These are phyloP conservation scores for Podaxis sp. DNA, from an alignment of 768 basidiomycete species.

Conservation along the genomic window DNA sequence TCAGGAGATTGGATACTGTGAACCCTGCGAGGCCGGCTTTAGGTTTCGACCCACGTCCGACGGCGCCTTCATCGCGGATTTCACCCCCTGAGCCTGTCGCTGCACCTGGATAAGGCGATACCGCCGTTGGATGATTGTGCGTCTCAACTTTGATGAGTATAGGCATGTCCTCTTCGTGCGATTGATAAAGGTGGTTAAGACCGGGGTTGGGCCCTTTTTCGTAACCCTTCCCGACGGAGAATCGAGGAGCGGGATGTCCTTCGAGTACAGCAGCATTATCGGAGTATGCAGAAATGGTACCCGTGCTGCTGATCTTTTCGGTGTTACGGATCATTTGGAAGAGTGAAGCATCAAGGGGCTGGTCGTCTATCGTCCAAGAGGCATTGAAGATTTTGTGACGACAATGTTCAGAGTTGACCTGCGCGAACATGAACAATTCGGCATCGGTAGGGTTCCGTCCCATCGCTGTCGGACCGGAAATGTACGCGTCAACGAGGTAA, in stretches of 20 bases:
- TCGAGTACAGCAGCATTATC: slow-evolving; percentile 96
- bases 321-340: slow-evolving; percentile 99
- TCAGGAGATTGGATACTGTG: slow-evolving; percentile 90
- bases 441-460: slow-evolving; percentile 92
- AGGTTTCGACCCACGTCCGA: slow-evolving; percentile 92
- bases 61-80: slow-evolving; percentile 96
- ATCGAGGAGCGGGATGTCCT: slow-evolving; percentile 74
- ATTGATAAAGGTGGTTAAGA: slow-evolving; percentile 48
- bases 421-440: slow-evolving; percentile 99
- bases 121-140: slow-evolving; percentile 98
- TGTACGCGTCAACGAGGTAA: slow-evolving; percentile 88
- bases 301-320: slow-evolving; percentile 68
- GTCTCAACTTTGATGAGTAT: slow-evolving; percentile 98
- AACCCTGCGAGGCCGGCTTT: slow-evolving; percentile 95
- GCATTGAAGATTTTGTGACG: slow-evolving; percentile 99
- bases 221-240: slow-evolving; percentile 47
- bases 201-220: slow-evolving; percentile 21
- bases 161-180: slow-evolving; percentile 69
- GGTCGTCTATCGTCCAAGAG: slow-evolving; percentile 85
- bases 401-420: slow-evolving; percentile 99
- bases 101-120: slow-evolving; percentile 98
- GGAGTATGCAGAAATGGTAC: slow-evolving; percentile 95
- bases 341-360: slow-evolving; percentile 64
- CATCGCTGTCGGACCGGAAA: slow-evolving; percentile 65
- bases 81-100: slow-evolving; percentile 98